A percentile compares a stretch with the other conserved stretches of the same genome.
Evolutionary conservation across 2,329 filamentous ascomycete genomes (phyloP).

Genomic region (Colletotrichum sp.): DNA sequence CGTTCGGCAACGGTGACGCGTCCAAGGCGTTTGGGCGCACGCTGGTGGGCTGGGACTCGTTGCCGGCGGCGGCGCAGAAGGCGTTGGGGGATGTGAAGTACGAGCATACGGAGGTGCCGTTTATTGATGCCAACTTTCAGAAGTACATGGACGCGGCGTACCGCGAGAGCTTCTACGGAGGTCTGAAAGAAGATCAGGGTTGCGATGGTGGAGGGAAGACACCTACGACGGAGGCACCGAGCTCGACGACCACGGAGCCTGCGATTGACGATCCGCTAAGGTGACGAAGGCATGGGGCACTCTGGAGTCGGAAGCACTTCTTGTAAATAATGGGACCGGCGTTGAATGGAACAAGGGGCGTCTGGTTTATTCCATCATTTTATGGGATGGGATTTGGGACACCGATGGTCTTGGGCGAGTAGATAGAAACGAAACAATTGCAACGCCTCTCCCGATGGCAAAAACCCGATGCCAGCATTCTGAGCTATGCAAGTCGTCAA

Average conservation of each 20-base stretch:
- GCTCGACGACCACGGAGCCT: background rate
- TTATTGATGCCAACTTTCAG: background rate
- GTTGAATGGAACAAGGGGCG: background rate
- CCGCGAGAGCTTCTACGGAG: background rate
- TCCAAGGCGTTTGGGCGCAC: background rate
- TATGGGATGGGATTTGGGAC: background rate
- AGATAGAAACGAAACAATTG: background rate
- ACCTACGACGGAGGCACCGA: background rate
- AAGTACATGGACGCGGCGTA: background rate
- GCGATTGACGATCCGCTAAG: background rate
- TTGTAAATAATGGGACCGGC: background rate
- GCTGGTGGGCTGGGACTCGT: background rate
- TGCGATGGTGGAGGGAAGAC: background rate
- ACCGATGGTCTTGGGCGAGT: background rate
- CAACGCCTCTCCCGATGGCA: background rate
- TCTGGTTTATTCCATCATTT: background rate
- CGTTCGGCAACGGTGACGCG: background rate
- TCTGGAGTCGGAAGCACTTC: background rate
- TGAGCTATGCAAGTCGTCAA: background rate
- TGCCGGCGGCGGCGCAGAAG: background rate
- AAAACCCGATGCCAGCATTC: background rate
- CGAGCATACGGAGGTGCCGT: background rate
- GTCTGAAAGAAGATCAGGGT: background rate
- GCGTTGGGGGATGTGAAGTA: background rate
- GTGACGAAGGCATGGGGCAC: fast-evolving